Percentiles rank a stretch among this genome's conserved stretches.
Conservation (phyloP, 495 filamentous ascomycete species). For the Annulohypoxylon nitens region DNA sequence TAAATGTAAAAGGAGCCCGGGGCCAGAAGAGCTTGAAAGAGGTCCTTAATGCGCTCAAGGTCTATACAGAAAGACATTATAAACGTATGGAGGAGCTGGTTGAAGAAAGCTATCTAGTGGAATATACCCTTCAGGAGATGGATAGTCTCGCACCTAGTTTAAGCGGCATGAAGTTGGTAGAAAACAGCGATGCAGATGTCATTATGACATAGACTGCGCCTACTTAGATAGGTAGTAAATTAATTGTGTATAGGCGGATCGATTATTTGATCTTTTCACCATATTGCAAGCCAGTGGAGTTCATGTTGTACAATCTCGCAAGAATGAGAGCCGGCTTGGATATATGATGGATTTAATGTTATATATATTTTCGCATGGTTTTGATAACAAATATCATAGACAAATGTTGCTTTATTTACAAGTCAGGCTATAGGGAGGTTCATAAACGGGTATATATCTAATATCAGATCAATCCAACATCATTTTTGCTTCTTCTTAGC, state of each 20-base stretch:
- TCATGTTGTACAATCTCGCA: not conserved
- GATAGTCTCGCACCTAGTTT: constrained; percentile 71
- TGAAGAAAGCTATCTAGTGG: constrained; percentile 95
- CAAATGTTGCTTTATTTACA: not conserved
- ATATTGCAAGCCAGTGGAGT: not conserved
- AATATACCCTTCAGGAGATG: constrained; percentile 95
- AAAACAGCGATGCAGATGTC: constrained; percentile 55
- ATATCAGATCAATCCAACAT: not conserved
- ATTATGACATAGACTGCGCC: constrained; percentile 53
- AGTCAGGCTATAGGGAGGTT: not conserved
- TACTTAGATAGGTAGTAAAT: not conserved
- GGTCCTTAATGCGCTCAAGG: constrained; percentile 82
- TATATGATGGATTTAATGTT: not conserved
- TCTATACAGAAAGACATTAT: constrained; percentile 94
- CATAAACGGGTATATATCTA: not conserved
- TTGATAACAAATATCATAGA: not conserved
- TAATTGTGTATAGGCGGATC: not conserved
- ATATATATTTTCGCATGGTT: not conserved
- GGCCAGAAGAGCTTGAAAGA: constrained; percentile 79
- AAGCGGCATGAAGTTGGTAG: constrained; percentile 49
- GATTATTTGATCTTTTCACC: not conserved
- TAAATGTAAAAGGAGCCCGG: constrained; percentile 72
- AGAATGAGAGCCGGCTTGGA: not conserved
- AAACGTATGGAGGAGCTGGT: constrained; percentile 85
- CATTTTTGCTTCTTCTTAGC: constrained; percentile 39